phyloP scores from a whole-genome alignment of 192 early-diverging fungal genomes.

The Umbelopsis sp. region DNA sequence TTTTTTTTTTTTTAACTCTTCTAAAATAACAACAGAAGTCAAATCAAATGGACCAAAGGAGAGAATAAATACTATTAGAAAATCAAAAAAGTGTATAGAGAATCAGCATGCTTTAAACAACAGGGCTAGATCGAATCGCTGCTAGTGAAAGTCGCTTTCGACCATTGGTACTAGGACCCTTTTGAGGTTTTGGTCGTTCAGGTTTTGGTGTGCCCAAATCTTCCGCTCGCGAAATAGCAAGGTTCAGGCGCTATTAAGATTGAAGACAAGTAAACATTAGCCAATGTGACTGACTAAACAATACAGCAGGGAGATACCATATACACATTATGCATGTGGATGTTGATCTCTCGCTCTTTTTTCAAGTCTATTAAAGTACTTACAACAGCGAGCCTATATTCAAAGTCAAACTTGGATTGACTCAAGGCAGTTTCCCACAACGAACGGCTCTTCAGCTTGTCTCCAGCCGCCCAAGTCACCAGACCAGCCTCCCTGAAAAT shows the following conservation, averaged over 20 bases:
- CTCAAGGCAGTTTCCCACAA: slow-evolving; percentile 46
- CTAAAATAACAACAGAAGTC: neutral
- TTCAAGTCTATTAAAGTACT: neutral
- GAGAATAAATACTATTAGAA: neutral
- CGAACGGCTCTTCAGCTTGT: slow-evolving; percentile 29
- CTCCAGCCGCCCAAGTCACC: slow-evolving; percentile 38
- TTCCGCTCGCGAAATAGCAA: slow-evolving; percentile 30
- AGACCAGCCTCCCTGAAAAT: slow-evolving; percentile 42
- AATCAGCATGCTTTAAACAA: neutral
- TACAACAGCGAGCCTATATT: slow-evolving; percentile 42
- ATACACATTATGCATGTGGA: too few species aligned
- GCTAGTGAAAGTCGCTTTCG: slow-evolving; percentile 34
- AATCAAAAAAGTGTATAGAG: neutral
- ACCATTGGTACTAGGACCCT: slow-evolving; percentile 32
- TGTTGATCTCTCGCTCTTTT: neutral
- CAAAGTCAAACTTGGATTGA: slow-evolving; percentile 51
- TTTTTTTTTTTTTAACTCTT: too few species aligned
- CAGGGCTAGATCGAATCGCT: neutral
- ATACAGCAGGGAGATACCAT: too few species aligned
- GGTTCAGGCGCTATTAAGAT: slow-evolving; percentile 24
- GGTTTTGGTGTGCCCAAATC: slow-evolving; percentile 22
- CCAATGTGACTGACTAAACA: neutral
- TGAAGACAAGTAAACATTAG: slow-evolving; percentile 15
- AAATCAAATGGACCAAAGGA: neutral
- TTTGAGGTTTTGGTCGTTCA: slow-evolving; percentile 26